These are phyloP conservation scores for Spathaspora sp. DNA, from an alignment of 805 yeast species.

Conservation along the genomic window DNA sequence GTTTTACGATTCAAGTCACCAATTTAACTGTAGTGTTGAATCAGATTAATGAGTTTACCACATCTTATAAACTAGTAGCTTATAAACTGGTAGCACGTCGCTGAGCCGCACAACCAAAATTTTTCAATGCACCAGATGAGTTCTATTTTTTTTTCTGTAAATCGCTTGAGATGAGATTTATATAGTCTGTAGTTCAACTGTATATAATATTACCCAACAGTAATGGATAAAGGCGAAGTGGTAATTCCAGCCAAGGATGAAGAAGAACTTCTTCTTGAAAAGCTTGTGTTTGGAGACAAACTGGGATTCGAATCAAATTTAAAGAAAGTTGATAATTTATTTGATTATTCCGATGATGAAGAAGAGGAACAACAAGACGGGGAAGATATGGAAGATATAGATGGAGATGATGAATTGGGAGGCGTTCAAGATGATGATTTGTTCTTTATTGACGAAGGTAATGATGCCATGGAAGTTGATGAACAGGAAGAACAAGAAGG, in stretches of 20 bases:
- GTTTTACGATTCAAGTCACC: too few relatives aligned
- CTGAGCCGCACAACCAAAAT: too few relatives aligned
- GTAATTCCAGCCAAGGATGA: constrained; percentile 69
- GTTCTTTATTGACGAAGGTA: constrained; percentile 42
- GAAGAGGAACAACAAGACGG: too few relatives aligned
- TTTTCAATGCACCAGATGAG: too few relatives aligned
- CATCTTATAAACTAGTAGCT: too few relatives aligned
- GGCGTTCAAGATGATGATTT: constrained; percentile 36
- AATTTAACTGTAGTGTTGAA: too few relatives aligned
- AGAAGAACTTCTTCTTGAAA: constrained; percentile 78
- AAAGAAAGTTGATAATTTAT: constrained; percentile 56
- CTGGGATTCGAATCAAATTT: constrained; percentile 69
- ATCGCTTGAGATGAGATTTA: neutral
- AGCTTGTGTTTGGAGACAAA: constrained; percentile 84
- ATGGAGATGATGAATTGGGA: constrained; percentile 25
- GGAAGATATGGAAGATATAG: constrained; percentile 23
- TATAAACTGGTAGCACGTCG: too few relatives aligned
- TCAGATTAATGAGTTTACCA: too few relatives aligned
- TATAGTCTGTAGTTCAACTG: neutral
- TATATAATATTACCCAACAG: neutral
- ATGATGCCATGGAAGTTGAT: constrained; percentile 23
- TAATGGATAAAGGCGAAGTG: constrained; percentile 15
- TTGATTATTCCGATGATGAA: constrained; percentile 41
- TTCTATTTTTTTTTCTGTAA: neutral
- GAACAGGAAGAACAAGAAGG: constrained; percentile 23